phyloP scores from a whole-genome alignment of 2,329 filamentous ascomycete genomes.

The Alternaria metachromatica region DNA sequence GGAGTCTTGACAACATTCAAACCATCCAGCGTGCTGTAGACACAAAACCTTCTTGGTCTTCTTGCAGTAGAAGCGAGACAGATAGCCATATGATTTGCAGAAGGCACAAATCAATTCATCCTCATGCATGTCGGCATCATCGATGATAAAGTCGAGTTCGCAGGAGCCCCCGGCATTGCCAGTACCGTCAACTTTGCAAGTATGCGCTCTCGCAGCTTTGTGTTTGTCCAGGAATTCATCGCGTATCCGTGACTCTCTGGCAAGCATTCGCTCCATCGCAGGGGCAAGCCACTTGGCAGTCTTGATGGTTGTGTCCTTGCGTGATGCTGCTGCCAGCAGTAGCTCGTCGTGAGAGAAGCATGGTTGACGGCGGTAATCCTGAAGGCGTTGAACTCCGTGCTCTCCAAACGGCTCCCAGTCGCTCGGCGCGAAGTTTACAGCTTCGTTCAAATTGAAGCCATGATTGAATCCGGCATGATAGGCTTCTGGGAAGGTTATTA shows the following conservation, averaged over 20 bases:
- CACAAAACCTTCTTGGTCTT: constrained; percentile 84
- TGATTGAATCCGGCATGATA: constrained; percentile 99
- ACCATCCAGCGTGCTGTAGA: constrained; percentile 77
- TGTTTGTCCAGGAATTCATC: constrained; percentile 73
- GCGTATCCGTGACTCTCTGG: constrained; percentile 74
- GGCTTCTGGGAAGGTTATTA: constrained; percentile 94
- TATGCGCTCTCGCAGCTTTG: constrained; percentile 51
- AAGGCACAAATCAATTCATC: constrained; percentile 91
- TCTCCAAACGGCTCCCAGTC: constrained; percentile 97
- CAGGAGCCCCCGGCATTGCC: constrained; percentile 36
- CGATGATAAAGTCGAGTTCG: constrained; percentile 40
- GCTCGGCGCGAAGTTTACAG: constrained; percentile 92
- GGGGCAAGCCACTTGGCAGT: constrained; percentile 95
- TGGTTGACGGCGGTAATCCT: constrained; percentile 86
- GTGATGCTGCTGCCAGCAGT: constrained; percentile 85
- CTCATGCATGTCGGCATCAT: constrained; percentile 78
- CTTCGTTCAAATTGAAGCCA: constrained; percentile 97
- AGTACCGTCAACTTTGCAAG: constrained; percentile 61
- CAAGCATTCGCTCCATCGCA: constrained; percentile 78
- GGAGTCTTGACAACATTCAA: constrained; percentile 76
- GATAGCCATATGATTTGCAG: constrained; percentile 90
- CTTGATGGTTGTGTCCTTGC: constrained; percentile 76
- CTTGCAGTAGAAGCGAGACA: constrained; percentile 87
- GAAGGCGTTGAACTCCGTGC: constrained; percentile 82
- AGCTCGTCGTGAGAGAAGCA: constrained; percentile 98